A percentile compares a stretch with the other conserved stretches of the same genome.
phyloP scores from a whole-genome alignment of 2,329 filamentous ascomycete genomes.

The Biscogniauxia marginata region DNA sequence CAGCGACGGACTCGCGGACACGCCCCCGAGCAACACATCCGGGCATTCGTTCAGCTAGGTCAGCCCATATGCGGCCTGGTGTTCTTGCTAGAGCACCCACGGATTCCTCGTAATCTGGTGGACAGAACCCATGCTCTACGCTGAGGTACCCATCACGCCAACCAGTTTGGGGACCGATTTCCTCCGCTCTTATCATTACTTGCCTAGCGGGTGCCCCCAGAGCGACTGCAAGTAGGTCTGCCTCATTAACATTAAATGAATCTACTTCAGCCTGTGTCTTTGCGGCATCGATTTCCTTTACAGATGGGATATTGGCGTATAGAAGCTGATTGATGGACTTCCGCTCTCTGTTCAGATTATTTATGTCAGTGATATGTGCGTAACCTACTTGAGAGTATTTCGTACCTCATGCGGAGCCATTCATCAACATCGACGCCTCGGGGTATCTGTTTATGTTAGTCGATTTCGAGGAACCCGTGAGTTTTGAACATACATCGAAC shows the following conservation, averaged over 20 bases:
- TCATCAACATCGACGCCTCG: constrained; percentile 44
- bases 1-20: constrained; percentile 49
- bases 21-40: constrained; percentile 49
- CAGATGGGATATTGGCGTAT: constrained; percentile 43
- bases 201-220: constrained; percentile 54
- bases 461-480: background rate
- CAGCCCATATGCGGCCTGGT: constrained; percentile 53
- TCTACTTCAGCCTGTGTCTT: constrained; percentile 44
- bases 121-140: constrained; percentile 51
- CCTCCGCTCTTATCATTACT: constrained; percentile 51
- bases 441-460: constrained; percentile 39
- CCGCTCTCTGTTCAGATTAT: constrained; percentile 35
- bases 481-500: constrained; percentile 22
- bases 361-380: constrained; percentile 3
- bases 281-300: constrained; percentile 38
- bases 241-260: constrained; percentile 45
- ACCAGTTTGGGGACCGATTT: constrained; percentile 49
- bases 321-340: constrained; percentile 49
- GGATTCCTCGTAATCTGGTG: constrained; percentile 49
- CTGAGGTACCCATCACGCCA: constrained; percentile 55
- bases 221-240: constrained; percentile 50
- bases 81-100: constrained; percentile 46
- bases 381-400: background rate
- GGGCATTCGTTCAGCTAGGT: constrained; percentile 53
- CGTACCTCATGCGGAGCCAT: constrained; percentile 44